Evolutionary conservation across 805 yeast species (phyloP).

Genomic region (Aciculoconidium aculeatum): DNA sequence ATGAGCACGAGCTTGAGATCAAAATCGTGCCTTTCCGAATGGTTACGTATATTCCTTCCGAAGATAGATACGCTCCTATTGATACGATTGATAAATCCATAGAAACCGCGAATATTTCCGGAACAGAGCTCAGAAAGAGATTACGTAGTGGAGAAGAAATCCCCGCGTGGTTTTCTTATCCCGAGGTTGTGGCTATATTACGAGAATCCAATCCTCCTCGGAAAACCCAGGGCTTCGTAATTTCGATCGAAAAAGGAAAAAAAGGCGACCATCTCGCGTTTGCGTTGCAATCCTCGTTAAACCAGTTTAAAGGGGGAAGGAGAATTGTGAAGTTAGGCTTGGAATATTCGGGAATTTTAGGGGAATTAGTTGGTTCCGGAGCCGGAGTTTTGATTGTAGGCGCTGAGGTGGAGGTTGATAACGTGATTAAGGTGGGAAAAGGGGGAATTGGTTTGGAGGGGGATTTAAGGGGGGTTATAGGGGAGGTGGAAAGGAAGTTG

Average conservation of each 20-base stretch:
- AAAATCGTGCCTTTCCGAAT: slow-evolving; percentile 93
- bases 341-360: slow-evolving; percentile 54
- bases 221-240: slow-evolving; percentile 79
- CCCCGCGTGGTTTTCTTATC: slow-evolving; percentile 97
- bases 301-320: slow-evolving; percentile 85
- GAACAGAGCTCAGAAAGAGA: slow-evolving; percentile 88
- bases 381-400: slow-evolving; percentile 73
- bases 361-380: slow-evolving; percentile 83
- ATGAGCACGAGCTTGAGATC: slow-evolving; percentile 73
- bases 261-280: slow-evolving; percentile 50
- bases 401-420: slow-evolving; percentile 45
- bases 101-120: slow-evolving; percentile 85
- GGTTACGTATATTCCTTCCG: slow-evolving; percentile 95
- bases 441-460: slow-evolving; percentile 28
- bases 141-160: slow-evolving; percentile 81
- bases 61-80: slow-evolving; percentile 90
- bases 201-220: slow-evolving; percentile 94
- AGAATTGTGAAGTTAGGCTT: slow-evolving; percentile 53
- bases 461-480: slow-evolving; percentile 46
- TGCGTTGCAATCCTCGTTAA: slow-evolving; percentile 84
- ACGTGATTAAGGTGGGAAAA: slow-evolving; percentile 50
- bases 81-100: slow-evolving; percentile 76
- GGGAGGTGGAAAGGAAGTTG: slow-evolving; percentile 63
- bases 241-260: slow-evolving; percentile 53
- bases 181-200: slow-evolving; percentile 87